A percentile compares a stretch with the other conserved stretches of the same genome.
These are phyloP conservation scores for Ophiostoma sp. DNA, from an alignment of 2,329 filamentous ascomycete genomes.

Conservation along the genomic window DNA sequence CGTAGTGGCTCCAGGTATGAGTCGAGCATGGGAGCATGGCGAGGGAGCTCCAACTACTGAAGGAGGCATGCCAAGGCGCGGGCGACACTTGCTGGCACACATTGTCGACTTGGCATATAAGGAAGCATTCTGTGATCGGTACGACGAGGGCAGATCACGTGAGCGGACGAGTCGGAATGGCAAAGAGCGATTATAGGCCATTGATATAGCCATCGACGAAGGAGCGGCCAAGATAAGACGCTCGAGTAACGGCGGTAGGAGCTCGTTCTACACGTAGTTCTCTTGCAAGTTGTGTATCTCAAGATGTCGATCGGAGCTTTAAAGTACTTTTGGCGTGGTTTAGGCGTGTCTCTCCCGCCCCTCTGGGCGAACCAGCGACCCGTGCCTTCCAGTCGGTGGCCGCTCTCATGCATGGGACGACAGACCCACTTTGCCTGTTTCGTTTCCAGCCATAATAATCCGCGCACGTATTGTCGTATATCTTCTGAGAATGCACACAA, in stretches of 20 bases:
- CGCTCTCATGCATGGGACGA: slow-evolving; percentile 7
- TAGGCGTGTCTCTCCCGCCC: slow-evolving; percentile 15
- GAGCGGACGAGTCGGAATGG: no score
- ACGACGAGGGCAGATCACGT: no score
- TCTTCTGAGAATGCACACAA: no score
- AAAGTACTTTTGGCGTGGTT: slow-evolving; percentile 3
- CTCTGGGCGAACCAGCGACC: slow-evolving; percentile 14
- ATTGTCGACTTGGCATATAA: background rate
- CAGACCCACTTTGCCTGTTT: slow-evolving; percentile 9
- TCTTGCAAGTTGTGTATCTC: no score
- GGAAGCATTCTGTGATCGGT: no score
- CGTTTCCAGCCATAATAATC: slow-evolving; percentile 7
- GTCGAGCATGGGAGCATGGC: no score
- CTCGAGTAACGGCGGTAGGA: background rate
- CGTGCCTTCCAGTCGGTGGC: slow-evolving; percentile 10
- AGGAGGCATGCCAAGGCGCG: background rate
- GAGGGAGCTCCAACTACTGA: background rate
- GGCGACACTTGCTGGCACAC: background rate
- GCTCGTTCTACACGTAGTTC: background rate
- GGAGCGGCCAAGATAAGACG: no score
- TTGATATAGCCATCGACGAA: no score
- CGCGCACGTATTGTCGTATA: background rate
- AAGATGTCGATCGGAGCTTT: background rate
- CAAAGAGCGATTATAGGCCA: no score
- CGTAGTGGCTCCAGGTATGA: background rate